Evolutionary conservation across 2,329 filamentous ascomycete species (phyloP), one percentile per base, ranked within the genome.

Genomic region (Coleophoma cylindrospora): DNA sequence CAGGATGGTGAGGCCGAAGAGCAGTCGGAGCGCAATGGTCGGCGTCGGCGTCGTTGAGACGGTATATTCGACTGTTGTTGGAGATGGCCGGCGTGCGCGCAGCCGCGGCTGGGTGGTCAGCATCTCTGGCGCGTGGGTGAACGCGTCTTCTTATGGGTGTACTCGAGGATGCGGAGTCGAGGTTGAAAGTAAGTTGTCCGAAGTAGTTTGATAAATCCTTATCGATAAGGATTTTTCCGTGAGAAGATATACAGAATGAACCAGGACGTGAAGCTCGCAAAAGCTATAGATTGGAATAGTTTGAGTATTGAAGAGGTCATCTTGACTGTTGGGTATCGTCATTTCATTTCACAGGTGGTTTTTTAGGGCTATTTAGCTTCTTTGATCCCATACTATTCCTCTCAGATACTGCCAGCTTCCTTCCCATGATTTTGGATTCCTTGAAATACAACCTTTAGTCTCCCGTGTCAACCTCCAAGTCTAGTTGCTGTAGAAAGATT

Each of bases 1-100:
- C 50, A 74, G 58, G 52, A 74, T 62, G 36, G 78, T 68, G 41
- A 75, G 55, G 41, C 66, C 53, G 46, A 76, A 67, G 17, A 78
- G 64, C 34, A 77, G 55, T 38, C 73, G 76, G 7, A 77, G 68
- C 2, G 75, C 61, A 14, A 78, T 53, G 0, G 77, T 77, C 4
- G 70, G 65, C 0, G 72, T 70, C 1, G 87, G 82, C 41, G 83
- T 81, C 51, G 91, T 96, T 34, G 91, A 94, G 50, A 96, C 89
- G 32, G 87, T 95, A 76, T 92, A 97, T 58, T 89, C 87, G 65
- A 89, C 84, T n/a, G 94, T 96, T 3, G 91, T 95, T 43, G 89
- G 86, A 21, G 94, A 91, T 45, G 89, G 87, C 19, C 83, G 80
- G 57, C 82, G 77, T 53, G 79, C 78, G 59, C 74, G 76, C 46